Evolutionary conservation across 257 asterid species (phyloP).

Genomic region (Voacanga thouarsii): DNA sequence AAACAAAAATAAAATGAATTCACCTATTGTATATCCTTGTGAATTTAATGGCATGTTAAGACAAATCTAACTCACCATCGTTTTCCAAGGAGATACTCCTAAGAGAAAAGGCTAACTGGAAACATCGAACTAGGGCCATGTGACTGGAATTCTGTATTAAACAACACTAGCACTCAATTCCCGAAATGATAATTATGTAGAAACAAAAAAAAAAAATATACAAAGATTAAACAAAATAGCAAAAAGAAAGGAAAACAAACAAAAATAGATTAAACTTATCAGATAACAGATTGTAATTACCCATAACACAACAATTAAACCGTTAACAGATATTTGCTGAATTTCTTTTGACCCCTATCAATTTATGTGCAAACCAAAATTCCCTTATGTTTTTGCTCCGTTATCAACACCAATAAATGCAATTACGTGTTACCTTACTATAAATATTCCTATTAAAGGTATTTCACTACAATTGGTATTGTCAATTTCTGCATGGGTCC

Average conservation of each 20-base stretch:
- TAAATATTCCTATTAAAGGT: too few relatives aligned
- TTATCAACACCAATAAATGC: too few relatives aligned
- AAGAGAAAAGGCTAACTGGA: slow-evolving; percentile 51
- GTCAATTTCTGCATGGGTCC: too few relatives aligned
- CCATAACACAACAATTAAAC: background rate
- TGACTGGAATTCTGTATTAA: slow-evolving; percentile 39
- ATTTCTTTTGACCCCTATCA: background rate
- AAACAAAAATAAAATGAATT: background rate
- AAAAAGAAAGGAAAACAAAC: background rate
- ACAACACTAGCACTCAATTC: background rate
- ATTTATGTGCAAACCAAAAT: background rate
- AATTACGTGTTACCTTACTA: background rate
- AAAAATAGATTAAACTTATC: background rate
- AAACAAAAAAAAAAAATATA: background rate
- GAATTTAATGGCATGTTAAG: background rate
- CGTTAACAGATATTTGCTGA: background rate
- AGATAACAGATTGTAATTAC: background rate
- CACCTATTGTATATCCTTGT: background rate
- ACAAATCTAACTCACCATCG: slow-evolving; percentile 35
- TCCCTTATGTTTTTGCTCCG: background rate
- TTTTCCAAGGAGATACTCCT: slow-evolving; percentile 36
- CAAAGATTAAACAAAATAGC: background rate
- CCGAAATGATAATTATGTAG: slow-evolving; percentile 2
- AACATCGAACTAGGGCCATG: slow-evolving; percentile 43
- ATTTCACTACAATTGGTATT: too few relatives aligned